Evolutionary conservation across 1,139 yeast species (phyloP), one percentile per base, ranked within the genome.

Genomic region (Pichia sp.): DNA sequence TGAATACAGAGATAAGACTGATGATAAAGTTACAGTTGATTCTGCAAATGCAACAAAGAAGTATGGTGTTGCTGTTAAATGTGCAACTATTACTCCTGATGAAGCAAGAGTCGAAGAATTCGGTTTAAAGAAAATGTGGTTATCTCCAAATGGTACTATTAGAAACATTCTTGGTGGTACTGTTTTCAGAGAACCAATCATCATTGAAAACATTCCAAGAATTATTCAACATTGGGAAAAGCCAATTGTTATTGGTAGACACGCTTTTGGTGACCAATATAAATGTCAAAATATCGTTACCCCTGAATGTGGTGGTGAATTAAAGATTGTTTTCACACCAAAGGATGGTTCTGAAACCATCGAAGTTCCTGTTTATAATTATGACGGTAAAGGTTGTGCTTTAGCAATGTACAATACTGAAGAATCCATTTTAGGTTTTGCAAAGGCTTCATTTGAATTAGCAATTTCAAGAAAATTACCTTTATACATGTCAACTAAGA

Each of bases 21-120:
- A 83, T 56, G 95, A 86, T 67, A 74, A 83, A 67, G 82, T 86
- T 59, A 86, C 95, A 25, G 63, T 76, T 36, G 93, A 86, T 57
- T 85, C 91, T 29, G 95, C 93, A 22, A 72, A 82, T 53, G 93
- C 93, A 45, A 86, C 84, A 58, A 75, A 80, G 67, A 71, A 85
- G 66, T 81, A 82, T 63, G 91, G 91, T 56, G 95, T 86, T 44
- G 95, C 91, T 54, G 81, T 86, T 59, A 86, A 86, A 70, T 86
- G 95, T 77, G 95, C 95, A 54, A 86, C 95, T 45, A 86, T 86
- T 62, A 86, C 95, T 1, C 95, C 95, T 1, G 95, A 86, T 67
- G 95, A 86, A 69, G 84, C 81, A 43, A 78, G 95, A 71, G 93
- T 86, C 47, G 74, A 82, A 64, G 95, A 86, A 66, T 86, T 84